Evolutionary conservation across 768 basidiomycete genomes (phyloP).

Genomic region (Cubamyces lactineus): DNA sequence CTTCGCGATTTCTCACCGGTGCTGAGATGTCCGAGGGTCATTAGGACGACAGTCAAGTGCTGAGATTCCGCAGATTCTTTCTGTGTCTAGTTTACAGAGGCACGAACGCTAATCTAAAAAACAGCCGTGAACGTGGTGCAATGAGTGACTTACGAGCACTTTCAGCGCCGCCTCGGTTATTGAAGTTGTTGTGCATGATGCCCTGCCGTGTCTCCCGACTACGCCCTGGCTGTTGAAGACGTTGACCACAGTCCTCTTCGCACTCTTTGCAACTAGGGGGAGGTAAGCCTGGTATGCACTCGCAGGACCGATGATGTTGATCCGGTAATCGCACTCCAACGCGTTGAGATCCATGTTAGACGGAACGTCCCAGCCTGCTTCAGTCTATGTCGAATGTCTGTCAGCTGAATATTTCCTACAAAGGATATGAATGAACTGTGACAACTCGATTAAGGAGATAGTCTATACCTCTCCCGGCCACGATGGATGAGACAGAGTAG

Average conservation of each 20-base stretch:
- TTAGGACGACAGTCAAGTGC: slow-evolving; percentile 11
- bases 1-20: slow-evolving; percentile 7
- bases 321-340: slow-evolving; percentile 31
- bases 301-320: slow-evolving; percentile 42
- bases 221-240: slow-evolving; percentile 37
- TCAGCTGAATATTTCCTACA: no score
- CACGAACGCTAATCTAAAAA: neutral
- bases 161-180: slow-evolving; percentile 42
- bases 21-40: slow-evolving; percentile 25
- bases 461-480: slow-evolving; percentile 38
- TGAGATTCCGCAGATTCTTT: slow-evolving; percentile 21
- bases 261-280: slow-evolving; percentile 37
- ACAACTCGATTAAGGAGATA: slow-evolving; percentile 45
- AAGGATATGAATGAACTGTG: slow-evolving; percentile 21
- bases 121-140: no score
- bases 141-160: neutral
- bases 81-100: slow-evolving; percentile 9
- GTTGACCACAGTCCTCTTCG: slow-evolving; percentile 38
- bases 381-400: no score
- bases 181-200: slow-evolving; percentile 34
- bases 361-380: neutral
- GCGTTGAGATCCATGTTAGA: slow-evolving; percentile 28
- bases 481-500: slow-evolving; percentile 26
- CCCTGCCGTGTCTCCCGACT: slow-evolving; percentile 28
- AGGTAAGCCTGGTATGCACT: slow-evolving; percentile 38